Base-by-base conservation (phyloP, 73 alveolate genomes). In the Paramecium pentaurelia region DNA sequence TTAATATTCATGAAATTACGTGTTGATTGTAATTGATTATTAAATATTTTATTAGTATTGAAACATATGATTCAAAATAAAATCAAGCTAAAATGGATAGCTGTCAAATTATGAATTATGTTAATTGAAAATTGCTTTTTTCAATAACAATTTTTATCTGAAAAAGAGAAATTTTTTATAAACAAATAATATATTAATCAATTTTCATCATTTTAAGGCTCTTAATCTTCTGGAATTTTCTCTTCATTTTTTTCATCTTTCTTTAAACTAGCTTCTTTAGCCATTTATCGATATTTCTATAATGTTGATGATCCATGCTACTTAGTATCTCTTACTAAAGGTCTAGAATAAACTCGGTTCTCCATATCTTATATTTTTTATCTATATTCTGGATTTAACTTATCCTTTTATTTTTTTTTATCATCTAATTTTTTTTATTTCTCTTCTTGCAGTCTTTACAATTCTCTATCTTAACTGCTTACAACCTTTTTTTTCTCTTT, bases 331-430 rank as follows among this genome's bases (percentile, higher is more conserved):
- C 44, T 25, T 12, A 25, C 44, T 45, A 49, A 36, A 22, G 91
- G 91, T 45, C 75, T 40, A 18, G 71, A 25, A 7, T 22, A 44
- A 8, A 80, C 91, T 27, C 73, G 7, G 9, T 80, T 42, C 27
- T 80, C 91, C 91, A 80, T 80, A 44, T 80, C 73, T 80, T 80
- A 22, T 5, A 80, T 45, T 80, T 80, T 80, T 47, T 80, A n/a
- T 47, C 20, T 22, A 20, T 77, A 80, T 32, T 40, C 75, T 6
- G 71, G 71, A 44, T 25, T 49, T 7, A 80, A 25, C 32, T 80
- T 80, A 3, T 42, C 87, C 36, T 73, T 73, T 73, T 73, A 80
- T 47, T 42, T 38, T 49, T 42, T 80, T 47, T 80, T 80, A 25
- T 75, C 88, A 0, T 38, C 20, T 1, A 12, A 10, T 22, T 75